phyloP scores from a whole-genome alignment of 176 grass and related monocot species.

The Oryza meridionalis region DNA sequence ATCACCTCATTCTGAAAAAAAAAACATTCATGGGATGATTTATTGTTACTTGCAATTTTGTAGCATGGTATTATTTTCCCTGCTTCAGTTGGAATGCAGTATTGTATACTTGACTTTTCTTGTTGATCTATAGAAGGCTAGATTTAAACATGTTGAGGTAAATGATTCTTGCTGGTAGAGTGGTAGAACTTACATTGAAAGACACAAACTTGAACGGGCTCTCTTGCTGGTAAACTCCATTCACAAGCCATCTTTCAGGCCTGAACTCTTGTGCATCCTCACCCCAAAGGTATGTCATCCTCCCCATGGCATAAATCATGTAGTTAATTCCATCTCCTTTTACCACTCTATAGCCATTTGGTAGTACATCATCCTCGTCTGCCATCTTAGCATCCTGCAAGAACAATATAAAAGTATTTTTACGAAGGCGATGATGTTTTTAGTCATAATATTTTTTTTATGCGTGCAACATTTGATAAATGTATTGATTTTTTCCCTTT shows the following conservation, averaged over 20 bases:
- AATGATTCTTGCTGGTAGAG: neutral
- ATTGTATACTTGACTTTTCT: constrained; percentile 25
- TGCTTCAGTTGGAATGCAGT: neutral
- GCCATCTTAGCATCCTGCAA: constrained; percentile 64
- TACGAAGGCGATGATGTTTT: neutral
- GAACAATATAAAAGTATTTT: neutral
- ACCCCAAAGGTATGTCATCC: constrained; percentile 72
- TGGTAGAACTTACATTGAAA: constrained; percentile 52
- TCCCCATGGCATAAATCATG: constrained; percentile 66
- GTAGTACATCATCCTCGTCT: constrained; percentile 57
- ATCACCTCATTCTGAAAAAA: too few relatives aligned
- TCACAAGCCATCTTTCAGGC: constrained; percentile 63
- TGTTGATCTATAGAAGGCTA: neutral
- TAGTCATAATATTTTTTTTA: neutral
- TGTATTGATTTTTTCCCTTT: neutral
- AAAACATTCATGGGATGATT: neutral
- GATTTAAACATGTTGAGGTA: constrained; percentile 2
- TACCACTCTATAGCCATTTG: constrained; percentile 49
- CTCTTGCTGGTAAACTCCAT: constrained; percentile 59
- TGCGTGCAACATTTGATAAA: neutral
- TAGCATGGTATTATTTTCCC: neutral
- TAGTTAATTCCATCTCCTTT: constrained; percentile 57
- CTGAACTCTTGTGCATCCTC: constrained; percentile 60
- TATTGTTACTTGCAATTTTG: neutral
- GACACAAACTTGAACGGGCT: constrained; percentile 69